These are phyloP conservation scores for Bimuria novae-zelandiae DNA, from an alignment of 2,329 filamentous ascomycete species.

Conservation along the genomic window DNA sequence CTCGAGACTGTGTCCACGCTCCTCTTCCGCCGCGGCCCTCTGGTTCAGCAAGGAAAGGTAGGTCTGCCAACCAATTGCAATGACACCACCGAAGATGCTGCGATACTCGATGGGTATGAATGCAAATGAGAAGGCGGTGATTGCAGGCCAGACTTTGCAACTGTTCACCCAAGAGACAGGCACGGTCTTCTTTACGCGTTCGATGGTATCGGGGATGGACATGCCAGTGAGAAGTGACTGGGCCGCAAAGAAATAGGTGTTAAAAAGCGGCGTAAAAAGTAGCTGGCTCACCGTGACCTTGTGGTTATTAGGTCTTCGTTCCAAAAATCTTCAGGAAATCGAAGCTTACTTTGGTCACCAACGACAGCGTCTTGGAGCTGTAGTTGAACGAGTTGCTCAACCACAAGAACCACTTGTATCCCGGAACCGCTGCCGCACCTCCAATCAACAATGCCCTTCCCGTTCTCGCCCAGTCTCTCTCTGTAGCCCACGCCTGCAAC, in stretches of 20 bases:
- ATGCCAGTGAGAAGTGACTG: conserved; percentile 62
- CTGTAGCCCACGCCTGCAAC: conserved; percentile 49
- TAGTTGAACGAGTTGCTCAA: conserved; percentile 85
- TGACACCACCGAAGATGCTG: conserved; percentile 73
- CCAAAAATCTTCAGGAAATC: not conserved
- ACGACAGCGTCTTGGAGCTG: conserved; percentile 69
- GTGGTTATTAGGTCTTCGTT: not conserved
- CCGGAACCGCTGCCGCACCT: conserved; percentile 72
- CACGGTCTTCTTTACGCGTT: conserved; percentile 75
- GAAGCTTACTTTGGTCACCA: conserved; percentile 65
- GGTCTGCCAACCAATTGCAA: conserved; percentile 90
- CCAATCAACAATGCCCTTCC: conserved; percentile 75
- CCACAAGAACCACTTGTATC: conserved; percentile 83
- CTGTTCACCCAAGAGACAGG: conserved; percentile 77
- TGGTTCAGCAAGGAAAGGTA: conserved; percentile 84
- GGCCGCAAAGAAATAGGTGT: conserved; percentile 59
- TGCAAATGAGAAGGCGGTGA: conserved; percentile 86
- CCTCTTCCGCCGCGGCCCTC: conserved; percentile 65
- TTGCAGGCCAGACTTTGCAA: conserved; percentile 84
- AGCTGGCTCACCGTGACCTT: conserved; percentile 75
- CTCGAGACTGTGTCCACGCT: conserved; percentile 21
- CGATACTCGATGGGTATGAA: conserved; percentile 80
- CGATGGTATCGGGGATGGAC: conserved; percentile 64
- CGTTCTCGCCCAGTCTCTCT: conserved; percentile 60
- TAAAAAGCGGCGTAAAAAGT: conserved; percentile 72